A percentile compares a stretch with the other conserved stretches of the same genome.
phyloP scores from a whole-genome alignment of 306 rosid genomes.

The Alnus glutinosa region DNA sequence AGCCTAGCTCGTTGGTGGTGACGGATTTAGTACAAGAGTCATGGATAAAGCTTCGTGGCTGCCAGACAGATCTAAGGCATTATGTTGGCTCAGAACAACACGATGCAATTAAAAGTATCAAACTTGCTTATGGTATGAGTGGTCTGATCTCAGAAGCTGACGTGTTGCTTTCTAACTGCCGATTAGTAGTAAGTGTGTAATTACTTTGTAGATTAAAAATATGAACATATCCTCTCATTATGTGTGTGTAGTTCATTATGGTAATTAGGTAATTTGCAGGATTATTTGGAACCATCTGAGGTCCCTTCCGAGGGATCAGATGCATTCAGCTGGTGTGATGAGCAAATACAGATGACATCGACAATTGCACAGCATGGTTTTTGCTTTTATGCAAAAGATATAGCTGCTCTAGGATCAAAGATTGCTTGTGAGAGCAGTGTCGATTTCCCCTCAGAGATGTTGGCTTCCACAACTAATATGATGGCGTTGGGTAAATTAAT shows the following conservation, averaged over 20 bases:
- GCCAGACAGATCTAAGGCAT: conserved; percentile 53
- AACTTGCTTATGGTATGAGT: conserved; percentile 60
- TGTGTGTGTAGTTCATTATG: conserved; percentile 19
- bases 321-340: conserved; percentile 51
- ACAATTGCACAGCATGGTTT: conserved; percentile 75
- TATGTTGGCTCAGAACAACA: conserved; percentile 44
- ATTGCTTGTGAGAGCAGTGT: conserved; percentile 40
- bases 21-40: conserved; percentile 50
- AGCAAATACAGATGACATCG: conserved; percentile 61
- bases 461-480: conserved; percentile 51
- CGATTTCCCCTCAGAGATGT: conserved; percentile 62
- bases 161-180: conserved; percentile 51
- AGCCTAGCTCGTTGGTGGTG: conserved; percentile 29
- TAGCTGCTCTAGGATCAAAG: conserved; percentile 52
- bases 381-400: conserved; percentile 57
- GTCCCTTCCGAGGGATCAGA: conserved; percentile 49
- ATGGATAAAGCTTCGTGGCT: conserved; percentile 63
- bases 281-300: conserved; percentile 51
- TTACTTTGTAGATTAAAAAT: conserved; percentile 8
- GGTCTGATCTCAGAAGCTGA: conserved; percentile 75
- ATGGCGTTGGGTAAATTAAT: conserved; percentile 60
- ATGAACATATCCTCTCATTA: conserved; percentile 10
- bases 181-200: conserved; percentile 55
- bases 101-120: conserved; percentile 47
- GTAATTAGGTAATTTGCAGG: conserved; percentile 51